Base-by-base conservation (phyloP, 345 rosid genomes). In the Nasturtium officinale region DNA sequence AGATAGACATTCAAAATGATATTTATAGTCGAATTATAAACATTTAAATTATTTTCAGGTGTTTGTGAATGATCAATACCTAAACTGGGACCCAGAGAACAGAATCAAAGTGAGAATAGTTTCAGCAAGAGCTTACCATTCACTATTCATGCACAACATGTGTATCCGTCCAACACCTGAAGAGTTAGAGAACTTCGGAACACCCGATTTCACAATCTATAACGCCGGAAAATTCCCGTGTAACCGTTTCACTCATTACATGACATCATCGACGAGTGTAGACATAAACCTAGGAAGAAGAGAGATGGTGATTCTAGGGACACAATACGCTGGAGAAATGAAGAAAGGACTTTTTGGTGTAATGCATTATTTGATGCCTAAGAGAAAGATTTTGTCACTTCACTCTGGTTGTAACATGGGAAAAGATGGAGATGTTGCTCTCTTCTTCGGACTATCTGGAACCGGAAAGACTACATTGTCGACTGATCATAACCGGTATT, bases 361-460 rank as follows among this genome's bases (percentile, higher is more conserved):
- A 4, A 95, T 95, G 98, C 99, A 95, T 77, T 91, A 91, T 82
- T 86, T 95, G 84, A 95, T 95, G 99, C 99, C 99, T 78, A 91
- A 86, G 86, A 90, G 96, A 73, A 88, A 84, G 75, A 90, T 95
- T 79, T 85, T 95, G 71, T 91, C 99, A 56, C 83, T 91, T 45
- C 98, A 95, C 67, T 95, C 98, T 58, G 99, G 96, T 65, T 91
- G 97, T 89, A 95, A 95, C 83, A 91, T 95, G 96, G 99, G 96
- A 5, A 88, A 95, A 87, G 83, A 82, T 69, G 97, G 99, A 74
- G 99, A 95, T 72, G 99, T 91, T 78, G 97, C 99, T 73, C 97
- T 95, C 89, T 95, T 95, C 86, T 95, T 95, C 80, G 99, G 99
- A 29, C 81, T 95, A 58, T 95, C 99, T 74, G 99, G 98, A 28